These are phyloP conservation scores for Astrephomene gubernaculifera DNA, from an alignment of 139 green algal species.

Conservation along the genomic window DNA sequence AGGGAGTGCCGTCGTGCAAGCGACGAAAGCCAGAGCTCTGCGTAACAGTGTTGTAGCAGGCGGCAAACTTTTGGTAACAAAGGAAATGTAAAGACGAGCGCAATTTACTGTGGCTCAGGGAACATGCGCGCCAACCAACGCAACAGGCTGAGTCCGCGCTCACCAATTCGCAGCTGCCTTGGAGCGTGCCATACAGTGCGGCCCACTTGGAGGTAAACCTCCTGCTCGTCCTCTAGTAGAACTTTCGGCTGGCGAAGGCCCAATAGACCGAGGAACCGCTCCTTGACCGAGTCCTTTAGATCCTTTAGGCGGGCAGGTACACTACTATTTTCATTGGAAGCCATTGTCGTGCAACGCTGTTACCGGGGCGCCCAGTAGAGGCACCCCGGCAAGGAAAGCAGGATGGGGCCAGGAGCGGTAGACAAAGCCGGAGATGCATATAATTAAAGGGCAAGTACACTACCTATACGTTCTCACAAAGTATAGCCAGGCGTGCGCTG, in stretches of 20 bases:
- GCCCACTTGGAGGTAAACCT: conserved; percentile 66
- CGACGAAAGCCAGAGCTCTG: conserved; percentile 67
- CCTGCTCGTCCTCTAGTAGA: conserved; percentile 50
- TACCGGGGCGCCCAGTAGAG: conserved; percentile 7
- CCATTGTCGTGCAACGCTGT: conserved; percentile 9
- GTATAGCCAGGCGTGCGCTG: too few relatives aligned
- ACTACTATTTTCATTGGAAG: conserved; percentile 1
- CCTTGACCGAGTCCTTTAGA: conserved; percentile 23
- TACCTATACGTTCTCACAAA: background rate
- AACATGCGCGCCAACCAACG: conserved; percentile 21
- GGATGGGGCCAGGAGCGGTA: background rate
- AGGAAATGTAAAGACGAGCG: background rate
- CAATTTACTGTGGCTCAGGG: background rate
- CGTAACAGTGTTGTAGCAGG: too few relatives aligned
- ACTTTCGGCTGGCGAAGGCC: conserved; percentile 5
- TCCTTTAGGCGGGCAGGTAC: conserved; percentile 20
- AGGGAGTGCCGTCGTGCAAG: conserved; percentile 50
- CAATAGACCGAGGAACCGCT: conserved; percentile 22
- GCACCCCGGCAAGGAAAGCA: background rate
- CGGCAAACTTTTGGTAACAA: too few relatives aligned
- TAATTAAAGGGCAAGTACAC: background rate
- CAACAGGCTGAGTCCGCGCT: background rate
- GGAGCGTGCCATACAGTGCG: conserved; percentile 41
- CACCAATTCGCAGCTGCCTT: conserved; percentile 7
- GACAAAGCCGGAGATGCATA: conserved; percentile 5